Evolutionary conservation across 305 asterid genomes (phyloP).

Genomic region (Fraxinus sp.): DNA sequence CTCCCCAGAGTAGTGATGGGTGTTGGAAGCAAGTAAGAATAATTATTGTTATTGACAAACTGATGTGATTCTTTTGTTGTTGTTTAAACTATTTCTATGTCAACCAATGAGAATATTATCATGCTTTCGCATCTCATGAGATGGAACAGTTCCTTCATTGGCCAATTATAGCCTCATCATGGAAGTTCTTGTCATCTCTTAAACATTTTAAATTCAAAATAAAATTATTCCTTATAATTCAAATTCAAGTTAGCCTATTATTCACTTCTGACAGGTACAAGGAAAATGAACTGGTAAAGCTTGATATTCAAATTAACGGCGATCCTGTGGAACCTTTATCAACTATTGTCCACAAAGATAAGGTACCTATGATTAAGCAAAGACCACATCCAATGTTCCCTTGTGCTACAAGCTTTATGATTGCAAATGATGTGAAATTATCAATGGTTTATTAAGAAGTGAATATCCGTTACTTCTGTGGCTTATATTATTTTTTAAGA

Average conservation of each 20-base stretch:
- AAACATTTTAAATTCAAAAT: not conserved
- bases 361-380: constrained; percentile 43
- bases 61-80: constrained; percentile 1
- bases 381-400: not conserved
- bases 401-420: constrained; percentile 2
- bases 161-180: not conserved
- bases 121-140: not conserved
- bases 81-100: not conserved
- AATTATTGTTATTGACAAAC: not conserved
- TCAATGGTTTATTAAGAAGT: not conserved
- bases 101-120: not conserved
- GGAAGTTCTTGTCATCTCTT: not conserved
- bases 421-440: not conserved
- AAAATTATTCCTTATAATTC: not conserved
- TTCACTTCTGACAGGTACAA: constrained; percentile 55
- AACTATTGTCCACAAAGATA: constrained; percentile 95
- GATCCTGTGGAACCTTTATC: constrained; percentile 95
- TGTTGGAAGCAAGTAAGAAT: not conserved
- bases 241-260: not conserved
- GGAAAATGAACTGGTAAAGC: constrained; percentile 91
- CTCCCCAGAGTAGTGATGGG: not conserved
- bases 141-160: not conserved
- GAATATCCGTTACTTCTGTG: not conserved
- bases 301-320: constrained; percentile 88
- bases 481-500: not conserved